A percentile compares a stretch with the other conserved stretches of the same genome.
These are phyloP conservation scores for Asclepias syriaca DNA, from an alignment of 257 asterid species.

Conservation along the genomic window DNA sequence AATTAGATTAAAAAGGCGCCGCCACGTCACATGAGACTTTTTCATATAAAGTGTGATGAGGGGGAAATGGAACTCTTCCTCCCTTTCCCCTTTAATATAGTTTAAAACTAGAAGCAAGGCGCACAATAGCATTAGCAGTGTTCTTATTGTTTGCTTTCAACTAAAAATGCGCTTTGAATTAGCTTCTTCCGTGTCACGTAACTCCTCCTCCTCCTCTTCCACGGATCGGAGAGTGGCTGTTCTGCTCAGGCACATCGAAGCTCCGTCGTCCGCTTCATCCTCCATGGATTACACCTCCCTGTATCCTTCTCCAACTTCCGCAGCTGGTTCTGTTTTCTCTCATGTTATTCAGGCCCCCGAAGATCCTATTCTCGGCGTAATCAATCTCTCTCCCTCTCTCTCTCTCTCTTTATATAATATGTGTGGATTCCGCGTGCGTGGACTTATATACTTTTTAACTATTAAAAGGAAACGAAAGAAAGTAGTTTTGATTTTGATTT, in stretches of 20 bases:
- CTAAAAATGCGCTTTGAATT: constrained; percentile 43
- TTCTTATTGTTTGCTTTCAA: not conserved
- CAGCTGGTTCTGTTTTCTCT: constrained; percentile 49
- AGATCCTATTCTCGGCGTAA: constrained; percentile 97
- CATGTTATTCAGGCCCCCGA: constrained; percentile 83
- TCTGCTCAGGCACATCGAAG: constrained; percentile 57
- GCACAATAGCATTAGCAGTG: not conserved
- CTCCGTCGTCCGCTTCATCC: constrained; percentile 20
- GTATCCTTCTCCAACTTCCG: constrained; percentile 63
- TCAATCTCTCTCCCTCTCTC: not conserved
- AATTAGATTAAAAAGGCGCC: not conserved
- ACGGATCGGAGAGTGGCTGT: constrained; percentile 70
- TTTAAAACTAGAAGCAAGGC: not conserved
- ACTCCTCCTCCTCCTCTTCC: constrained; percentile 33
- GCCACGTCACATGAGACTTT: not conserved
- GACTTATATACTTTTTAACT: not conserved
- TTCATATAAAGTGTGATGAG: not conserved
- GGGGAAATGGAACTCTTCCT: not conserved
- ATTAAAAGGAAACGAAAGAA: not conserved
- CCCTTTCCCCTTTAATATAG: not conserved
- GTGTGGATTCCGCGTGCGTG: not conserved
- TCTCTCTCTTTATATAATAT: not conserved
- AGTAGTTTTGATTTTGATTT: not conserved
- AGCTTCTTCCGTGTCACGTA: constrained; percentile 26
- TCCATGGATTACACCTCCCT: constrained; percentile 24